Evolutionary conservation across 176 grass and related monocot species (phyloP).

Genomic region (Leersia perrieri): DNA sequence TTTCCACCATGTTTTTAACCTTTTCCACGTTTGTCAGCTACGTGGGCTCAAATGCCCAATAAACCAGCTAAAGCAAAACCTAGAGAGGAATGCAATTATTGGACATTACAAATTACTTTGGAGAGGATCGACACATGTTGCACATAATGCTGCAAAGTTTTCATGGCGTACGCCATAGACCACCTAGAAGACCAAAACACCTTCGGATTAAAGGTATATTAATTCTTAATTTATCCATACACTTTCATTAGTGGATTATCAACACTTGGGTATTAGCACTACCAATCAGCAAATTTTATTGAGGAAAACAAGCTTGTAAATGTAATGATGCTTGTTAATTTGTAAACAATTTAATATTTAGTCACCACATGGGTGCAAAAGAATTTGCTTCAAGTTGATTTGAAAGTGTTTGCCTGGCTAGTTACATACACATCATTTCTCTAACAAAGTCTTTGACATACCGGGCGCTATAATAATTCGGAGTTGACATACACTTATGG

Average conservation of each 20-base stretch:
- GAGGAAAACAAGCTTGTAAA: not conserved
- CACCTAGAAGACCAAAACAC: not conserved
- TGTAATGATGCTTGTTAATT: not conserved
- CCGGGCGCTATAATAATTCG: not conserved
- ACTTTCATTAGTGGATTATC: not conserved
- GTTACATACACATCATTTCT: not conserved
- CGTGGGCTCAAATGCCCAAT: conserved; percentile 16
- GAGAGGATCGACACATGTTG: conserved; percentile 32
- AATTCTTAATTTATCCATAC: not conserved
- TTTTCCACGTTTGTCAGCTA: conserved; percentile 31
- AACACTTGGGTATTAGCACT: not conserved
- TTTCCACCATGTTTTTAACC: conserved; percentile 26
- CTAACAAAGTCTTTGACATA: not conserved
- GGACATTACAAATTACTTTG: conserved; percentile 29
- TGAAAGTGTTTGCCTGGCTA: not conserved
- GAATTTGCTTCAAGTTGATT: not conserved
- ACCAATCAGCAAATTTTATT: not conserved
- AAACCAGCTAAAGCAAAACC: conserved; percentile 29
- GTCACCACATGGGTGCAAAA: not conserved
- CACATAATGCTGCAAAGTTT: not conserved
- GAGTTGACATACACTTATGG: not conserved
- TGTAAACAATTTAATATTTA: not conserved
- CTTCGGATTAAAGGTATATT: not conserved
- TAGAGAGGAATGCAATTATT: conserved; percentile 37
- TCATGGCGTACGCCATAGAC: not conserved